Evolutionary conservation across 2,329 filamentous ascomycete genomes (phyloP), one percentile per base, ranked within the genome.

Genomic region (Aureobasidium sp.): DNA sequence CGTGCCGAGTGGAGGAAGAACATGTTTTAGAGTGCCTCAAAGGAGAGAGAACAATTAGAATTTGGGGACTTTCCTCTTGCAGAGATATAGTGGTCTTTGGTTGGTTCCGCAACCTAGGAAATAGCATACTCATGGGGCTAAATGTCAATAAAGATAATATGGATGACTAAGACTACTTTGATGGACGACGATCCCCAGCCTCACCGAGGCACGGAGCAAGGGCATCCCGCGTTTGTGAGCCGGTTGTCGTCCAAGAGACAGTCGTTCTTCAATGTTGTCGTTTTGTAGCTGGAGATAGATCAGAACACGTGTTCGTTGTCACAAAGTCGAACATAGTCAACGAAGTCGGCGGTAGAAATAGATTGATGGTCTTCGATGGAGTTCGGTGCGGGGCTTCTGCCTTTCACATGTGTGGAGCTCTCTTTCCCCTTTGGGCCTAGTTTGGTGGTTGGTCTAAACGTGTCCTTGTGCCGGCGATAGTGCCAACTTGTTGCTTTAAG

Each of bases 381-480:
- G 52, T 56, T 56, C 52, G 51, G 51, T 29, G 52, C 37, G 52
- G 37, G 52, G 52, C 5, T 15, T 34, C 37, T 8, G 32, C 29
- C 29, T 8, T 32, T 32, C 29, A 32, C 29, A 32, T 32, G 9
- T 46, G 55, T 48, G 55, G 32, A 59, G 55, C 29, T 59, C 37
- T 15, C 24, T 32, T 43, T 32, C 53, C 39, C 7, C 2, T 46
- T 44, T 4, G 39, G 39, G 53, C 13, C 12, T 44, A 56, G 52
- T 26, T 1, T 43, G 10, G 17, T 24, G 44, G 29, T 37, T 46
- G 41, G 41, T 44, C 20, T 36, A 59, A 59, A 57, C 55, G 55
- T 59, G 55, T 59, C 55, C 55, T 44, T 59, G 52, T 44, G 53
- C 53, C 53, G 53, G 41, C 53, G 41, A 46, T 46, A 57, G 27